Conservation (phyloP, 192 early-diverging fungal genomes). For the Gaertneriomyces sp. region DNA sequence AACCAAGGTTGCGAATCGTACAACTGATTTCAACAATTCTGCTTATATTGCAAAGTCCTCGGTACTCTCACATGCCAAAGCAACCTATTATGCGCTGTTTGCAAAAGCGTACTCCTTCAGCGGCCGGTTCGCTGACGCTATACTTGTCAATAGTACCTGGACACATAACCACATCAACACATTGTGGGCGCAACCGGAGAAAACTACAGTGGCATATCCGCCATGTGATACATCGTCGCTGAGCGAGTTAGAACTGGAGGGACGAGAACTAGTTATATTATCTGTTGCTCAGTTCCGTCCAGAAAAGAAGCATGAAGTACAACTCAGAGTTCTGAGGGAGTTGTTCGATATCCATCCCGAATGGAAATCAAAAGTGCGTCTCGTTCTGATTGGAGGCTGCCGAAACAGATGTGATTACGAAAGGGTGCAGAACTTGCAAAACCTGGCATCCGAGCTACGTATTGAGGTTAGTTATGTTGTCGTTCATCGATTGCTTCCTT, state of each 20-base stretch:
- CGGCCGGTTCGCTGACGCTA: conserved; percentile 74
- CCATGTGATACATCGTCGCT: conserved; percentile 84
- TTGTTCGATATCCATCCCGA: conserved; percentile 62
- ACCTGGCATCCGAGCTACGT: conserved; percentile 38
- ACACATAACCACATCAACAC: conserved; percentile 84
- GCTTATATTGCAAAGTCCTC: conserved; percentile 49
- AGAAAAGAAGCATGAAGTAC: conserved; percentile 88
- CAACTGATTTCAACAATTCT: conserved; percentile 65
- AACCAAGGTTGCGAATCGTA: conserved; percentile 58
- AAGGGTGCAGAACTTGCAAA: conserved; percentile 59
- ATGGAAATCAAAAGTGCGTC: conserved; percentile 33
- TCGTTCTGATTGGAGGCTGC: conserved; percentile 84
- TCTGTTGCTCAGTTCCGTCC: conserved; percentile 96
- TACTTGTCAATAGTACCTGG: conserved; percentile 98
- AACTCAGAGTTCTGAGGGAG: conserved; percentile 69
- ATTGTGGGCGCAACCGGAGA: conserved; percentile 65
- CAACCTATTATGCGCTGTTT: conserved; percentile 80
- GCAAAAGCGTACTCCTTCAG: conserved; percentile 70
- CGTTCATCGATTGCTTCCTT: neutral
- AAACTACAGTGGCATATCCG: conserved; percentile 77
- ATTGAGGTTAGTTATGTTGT: neutral
- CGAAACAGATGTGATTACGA: conserved; percentile 75
- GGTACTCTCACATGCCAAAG: conserved; percentile 58
- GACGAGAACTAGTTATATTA: conserved; percentile 62
- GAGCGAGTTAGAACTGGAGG: conserved; percentile 46